A percentile compares a stretch with the other conserved stretches of the same genome.
phyloP scores from a whole-genome alignment of 805 yeast genomes.

The Clavispora vitiphila region DNA sequence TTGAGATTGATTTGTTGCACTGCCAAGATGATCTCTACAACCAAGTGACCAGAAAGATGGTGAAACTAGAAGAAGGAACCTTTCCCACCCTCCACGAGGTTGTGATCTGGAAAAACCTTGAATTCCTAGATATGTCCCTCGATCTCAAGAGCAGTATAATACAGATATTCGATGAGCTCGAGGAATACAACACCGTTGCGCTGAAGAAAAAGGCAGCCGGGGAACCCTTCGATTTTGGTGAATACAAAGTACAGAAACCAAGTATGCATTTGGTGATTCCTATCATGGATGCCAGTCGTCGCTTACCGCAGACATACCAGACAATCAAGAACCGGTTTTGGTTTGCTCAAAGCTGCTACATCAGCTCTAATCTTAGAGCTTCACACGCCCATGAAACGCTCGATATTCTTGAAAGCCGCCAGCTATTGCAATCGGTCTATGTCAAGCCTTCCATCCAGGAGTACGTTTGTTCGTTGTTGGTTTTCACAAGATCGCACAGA shows the following conservation, averaged over 20 bases:
- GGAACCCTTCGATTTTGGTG: slow-evolving; percentile 9
- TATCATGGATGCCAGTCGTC: slow-evolving; percentile 4
- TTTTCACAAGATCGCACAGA: slow-evolving; percentile 34
- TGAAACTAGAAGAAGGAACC: slow-evolving; percentile 3
- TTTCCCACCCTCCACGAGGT: slow-evolving; percentile 8
- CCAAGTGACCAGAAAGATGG: slow-evolving; percentile 8
- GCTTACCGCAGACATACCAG: slow-evolving; percentile 9
- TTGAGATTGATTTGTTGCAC: slow-evolving; percentile 12
- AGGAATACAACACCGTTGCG: slow-evolving; percentile 9
- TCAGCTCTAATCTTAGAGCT: background rate
- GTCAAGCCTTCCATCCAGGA: slow-evolving; percentile 32
- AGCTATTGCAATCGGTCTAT: slow-evolving; percentile 14
- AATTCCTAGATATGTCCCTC: slow-evolving; percentile 4
- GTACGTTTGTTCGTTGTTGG: slow-evolving; percentile 34
- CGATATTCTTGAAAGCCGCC: slow-evolving; percentile 5
- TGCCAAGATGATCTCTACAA: slow-evolving; percentile 3
- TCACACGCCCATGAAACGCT: background rate
- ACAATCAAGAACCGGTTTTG: slow-evolving; percentile 15
- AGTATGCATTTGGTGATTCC: slow-evolving; percentile 8
- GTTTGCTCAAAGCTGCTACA: slow-evolving; percentile 8
- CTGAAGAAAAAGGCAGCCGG: background rate
- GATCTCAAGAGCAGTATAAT: slow-evolving; percentile 5
- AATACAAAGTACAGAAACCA: slow-evolving; percentile 6
- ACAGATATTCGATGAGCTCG: slow-evolving; percentile 10
- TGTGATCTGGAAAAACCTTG: slow-evolving; percentile 15